These are phyloP conservation scores for Clathrospora elynae DNA, from an alignment of 2,329 filamentous ascomycete genomes.

Conservation along the genomic window DNA sequence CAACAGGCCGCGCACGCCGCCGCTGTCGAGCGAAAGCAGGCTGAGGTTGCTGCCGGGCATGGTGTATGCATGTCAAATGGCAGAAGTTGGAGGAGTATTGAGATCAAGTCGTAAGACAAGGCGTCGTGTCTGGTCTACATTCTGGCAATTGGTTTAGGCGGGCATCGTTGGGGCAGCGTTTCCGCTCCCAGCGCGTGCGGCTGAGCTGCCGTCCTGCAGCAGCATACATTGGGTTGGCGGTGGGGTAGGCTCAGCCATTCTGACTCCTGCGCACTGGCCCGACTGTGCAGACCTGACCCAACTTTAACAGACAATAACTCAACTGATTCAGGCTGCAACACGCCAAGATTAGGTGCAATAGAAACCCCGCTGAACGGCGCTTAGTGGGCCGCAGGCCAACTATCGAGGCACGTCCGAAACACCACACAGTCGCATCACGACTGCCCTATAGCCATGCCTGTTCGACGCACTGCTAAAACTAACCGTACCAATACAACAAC, in stretches of 20 bases:
- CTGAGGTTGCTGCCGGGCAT: background rate
- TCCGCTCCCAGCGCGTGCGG: constrained; percentile 1
- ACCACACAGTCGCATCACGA: constrained; percentile 5
- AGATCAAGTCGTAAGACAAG: background rate
- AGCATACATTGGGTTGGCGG: too few relatives aligned
- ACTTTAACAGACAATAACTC: too few relatives aligned
- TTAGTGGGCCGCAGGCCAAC: background rate
- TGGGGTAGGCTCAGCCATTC: too few relatives aligned
- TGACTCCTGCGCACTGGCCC: too few relatives aligned
- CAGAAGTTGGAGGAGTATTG: background rate
- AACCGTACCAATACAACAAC: constrained; percentile 6
- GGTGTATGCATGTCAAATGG: background rate
- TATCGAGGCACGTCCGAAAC: background rate
- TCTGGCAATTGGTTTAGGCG: background rate
- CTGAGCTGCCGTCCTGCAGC: too few relatives aligned
- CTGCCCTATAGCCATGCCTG: constrained; percentile 13
- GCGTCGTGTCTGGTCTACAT: constrained; percentile 3
- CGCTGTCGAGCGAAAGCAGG: constrained; percentile 16
- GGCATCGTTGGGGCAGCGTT: background rate
- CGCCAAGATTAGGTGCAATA: too few relatives aligned
- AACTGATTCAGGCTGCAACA: too few relatives aligned
- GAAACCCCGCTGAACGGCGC: background rate
- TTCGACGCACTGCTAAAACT: constrained; percentile 10
- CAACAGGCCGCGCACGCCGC: constrained; percentile 15
- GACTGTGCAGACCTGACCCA: too few relatives aligned